Evolutionary conservation across 306 rosid species (phyloP).

Genomic region (Vigna unguiculata): DNA sequence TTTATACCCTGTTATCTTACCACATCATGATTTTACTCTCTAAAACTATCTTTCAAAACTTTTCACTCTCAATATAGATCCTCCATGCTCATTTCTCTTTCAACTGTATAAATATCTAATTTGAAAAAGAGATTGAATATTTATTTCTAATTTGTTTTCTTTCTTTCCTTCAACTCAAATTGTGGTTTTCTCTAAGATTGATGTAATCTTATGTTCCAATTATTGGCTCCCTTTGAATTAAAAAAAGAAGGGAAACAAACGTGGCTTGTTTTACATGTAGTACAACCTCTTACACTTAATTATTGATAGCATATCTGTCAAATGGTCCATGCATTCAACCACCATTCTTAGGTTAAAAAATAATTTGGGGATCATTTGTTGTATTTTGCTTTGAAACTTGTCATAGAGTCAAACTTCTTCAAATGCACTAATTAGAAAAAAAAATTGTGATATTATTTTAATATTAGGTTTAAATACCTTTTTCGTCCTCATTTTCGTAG

Average conservation of each 20-base stretch:
- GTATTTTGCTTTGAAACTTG: conserved; percentile 25
- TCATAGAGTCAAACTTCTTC: neutral
- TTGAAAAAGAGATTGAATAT: neutral
- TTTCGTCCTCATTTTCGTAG: too few species aligned
- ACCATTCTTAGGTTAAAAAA: conserved; percentile 3
- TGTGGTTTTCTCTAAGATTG: conserved; percentile 33
- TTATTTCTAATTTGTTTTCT: neutral
- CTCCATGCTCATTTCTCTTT: too few species aligned
- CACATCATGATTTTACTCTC: too few species aligned
- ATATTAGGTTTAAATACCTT: too few species aligned
- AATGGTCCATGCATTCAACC: conserved; percentile 30
- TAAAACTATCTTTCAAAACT: too few species aligned
- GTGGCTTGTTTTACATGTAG: conserved; percentile 41
- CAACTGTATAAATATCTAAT: neutral
- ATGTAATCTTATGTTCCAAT: conserved; percentile 50
- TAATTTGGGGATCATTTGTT: neutral
- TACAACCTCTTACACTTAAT: conserved; percentile 52
- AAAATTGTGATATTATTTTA: neutral
- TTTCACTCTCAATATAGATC: too few species aligned
- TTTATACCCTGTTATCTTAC: too few species aligned
- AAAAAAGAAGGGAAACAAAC: conserved; percentile 31
- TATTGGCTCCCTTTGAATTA: conserved; percentile 29
- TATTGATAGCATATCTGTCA: conserved; percentile 43
- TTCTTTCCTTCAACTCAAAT: conserved; percentile 24
- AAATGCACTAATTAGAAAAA: neutral